A percentile compares a stretch with the other conserved stretches of the same genome.
phyloP scores from a whole-genome alignment of 768 basidiomycete species.

The Hortiboletus campestris region DNA sequence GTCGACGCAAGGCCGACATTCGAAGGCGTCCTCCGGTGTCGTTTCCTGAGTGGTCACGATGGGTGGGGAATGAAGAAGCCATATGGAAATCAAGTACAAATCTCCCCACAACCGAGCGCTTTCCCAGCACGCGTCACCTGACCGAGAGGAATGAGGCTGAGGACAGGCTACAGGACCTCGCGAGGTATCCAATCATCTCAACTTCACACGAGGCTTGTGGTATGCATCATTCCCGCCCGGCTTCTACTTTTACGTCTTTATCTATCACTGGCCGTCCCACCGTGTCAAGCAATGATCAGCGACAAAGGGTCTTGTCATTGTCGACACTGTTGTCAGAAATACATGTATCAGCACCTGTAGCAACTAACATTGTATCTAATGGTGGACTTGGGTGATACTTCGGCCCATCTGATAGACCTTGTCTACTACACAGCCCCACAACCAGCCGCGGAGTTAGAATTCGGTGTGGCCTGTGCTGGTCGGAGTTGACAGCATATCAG shows the following conservation, averaged over 20 bases:
- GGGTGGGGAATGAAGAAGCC: conserved; percentile 61
- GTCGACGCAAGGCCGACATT: conserved; percentile 80
- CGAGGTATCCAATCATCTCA: background rate
- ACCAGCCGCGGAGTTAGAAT: conserved; percentile 14
- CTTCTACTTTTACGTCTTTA: conserved; percentile 6
- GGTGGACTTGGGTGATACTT: background rate
- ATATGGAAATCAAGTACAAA: conserved; percentile 27
- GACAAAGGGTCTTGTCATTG: conserved; percentile 6
- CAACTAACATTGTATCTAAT: background rate
- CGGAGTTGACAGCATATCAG: conserved; percentile 48
- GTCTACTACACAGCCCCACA: no score
- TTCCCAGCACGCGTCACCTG: conserved; percentile 29
- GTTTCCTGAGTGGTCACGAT: conserved; percentile 73
- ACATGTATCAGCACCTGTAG: conserved; percentile 12
- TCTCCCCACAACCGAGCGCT: conserved; percentile 31
- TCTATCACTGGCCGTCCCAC: conserved; percentile 11
- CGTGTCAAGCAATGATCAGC: conserved; percentile 9
- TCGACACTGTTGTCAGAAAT: conserved; percentile 1
- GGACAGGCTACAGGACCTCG: conserved; percentile 4
- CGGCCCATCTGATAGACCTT: no score
- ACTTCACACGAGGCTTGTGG: conserved; percentile 3
- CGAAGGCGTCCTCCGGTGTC: conserved; percentile 73
- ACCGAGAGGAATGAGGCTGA: conserved; percentile 18
- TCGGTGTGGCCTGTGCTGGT: conserved; percentile 26
- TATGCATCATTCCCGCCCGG: conserved; percentile 7